Evolutionary conservation across 2,329 filamentous ascomycete genomes (phyloP).

Genomic region (Paecilomyces dactylethromorphus): DNA sequence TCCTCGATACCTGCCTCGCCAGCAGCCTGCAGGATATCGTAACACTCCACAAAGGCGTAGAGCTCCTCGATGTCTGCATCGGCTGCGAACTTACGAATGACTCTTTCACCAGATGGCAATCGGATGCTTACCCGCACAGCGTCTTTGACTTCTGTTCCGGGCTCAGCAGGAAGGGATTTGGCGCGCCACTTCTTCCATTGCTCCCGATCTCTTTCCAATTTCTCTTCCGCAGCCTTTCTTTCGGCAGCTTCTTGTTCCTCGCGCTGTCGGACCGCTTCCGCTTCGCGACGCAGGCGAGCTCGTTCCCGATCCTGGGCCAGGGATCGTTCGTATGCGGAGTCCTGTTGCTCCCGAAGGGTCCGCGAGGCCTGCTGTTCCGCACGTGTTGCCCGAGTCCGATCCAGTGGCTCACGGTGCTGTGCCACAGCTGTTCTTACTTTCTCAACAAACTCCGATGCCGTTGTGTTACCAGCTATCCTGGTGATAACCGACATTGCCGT

Average conservation of each 20-base stretch:
- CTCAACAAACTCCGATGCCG: constrained; percentile 63
- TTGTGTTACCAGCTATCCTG: constrained; percentile 65
- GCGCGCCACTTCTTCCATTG: constrained; percentile 81
- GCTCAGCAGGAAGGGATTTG: constrained; percentile 61
- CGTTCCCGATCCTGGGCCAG: constrained; percentile 83
- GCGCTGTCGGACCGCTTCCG: constrained; percentile 57
- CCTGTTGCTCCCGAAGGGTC: constrained; percentile 77
- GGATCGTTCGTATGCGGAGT: constrained; percentile 87
- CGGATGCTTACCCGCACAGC: constrained; percentile 64
- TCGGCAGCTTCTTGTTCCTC: constrained; percentile 62
- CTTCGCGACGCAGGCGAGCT: constrained; percentile 67
- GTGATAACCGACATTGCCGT: constrained; percentile 88
- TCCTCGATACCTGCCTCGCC: constrained; percentile 25
- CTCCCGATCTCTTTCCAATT: constrained; percentile 46
- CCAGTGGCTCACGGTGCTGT: constrained; percentile 69
- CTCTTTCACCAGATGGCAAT: constrained; percentile 60
- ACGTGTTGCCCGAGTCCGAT: constrained; percentile 66
- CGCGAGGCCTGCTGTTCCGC: constrained; percentile 76
- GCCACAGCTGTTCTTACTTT: constrained; percentile 69
- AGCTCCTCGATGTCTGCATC: constrained; percentile 76
- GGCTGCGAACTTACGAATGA: constrained; percentile 67
- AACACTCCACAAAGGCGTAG: constrained; percentile 94
- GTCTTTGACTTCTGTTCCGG: constrained; percentile 56
- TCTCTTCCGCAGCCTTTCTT: constrained; percentile 55
- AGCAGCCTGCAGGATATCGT: constrained; percentile 53